These are phyloP conservation scores for Sanghuangporus baumii DNA, from an alignment of 1,284 basidiomycete genomes.

Conservation along the genomic window DNA sequence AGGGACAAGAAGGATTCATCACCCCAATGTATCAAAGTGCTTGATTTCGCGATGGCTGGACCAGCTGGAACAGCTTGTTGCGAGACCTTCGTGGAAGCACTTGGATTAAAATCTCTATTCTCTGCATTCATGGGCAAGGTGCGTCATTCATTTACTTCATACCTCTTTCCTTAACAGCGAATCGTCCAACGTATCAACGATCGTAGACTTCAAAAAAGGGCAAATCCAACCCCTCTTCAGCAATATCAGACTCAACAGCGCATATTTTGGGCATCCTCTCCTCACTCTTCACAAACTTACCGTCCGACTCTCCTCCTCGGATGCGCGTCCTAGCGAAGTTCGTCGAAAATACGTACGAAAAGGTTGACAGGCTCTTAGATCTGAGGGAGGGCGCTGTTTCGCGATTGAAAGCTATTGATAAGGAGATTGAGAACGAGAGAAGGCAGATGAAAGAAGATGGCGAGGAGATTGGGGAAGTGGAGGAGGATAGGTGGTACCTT, in stretches of 20 bases:
- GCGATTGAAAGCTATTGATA: constrained; percentile 55
- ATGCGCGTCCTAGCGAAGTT: constrained; percentile 90
- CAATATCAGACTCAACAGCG: constrained; percentile 62
- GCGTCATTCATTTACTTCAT: constrained; percentile 26
- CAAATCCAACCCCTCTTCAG: constrained; percentile 53
- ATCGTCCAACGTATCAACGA: neutral
- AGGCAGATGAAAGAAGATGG: constrained; percentile 54
- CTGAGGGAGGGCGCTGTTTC: constrained; percentile 66
- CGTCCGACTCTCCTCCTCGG: constrained; percentile 78
- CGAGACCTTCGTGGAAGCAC: constrained; percentile 80
- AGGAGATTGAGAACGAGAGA: constrained; percentile 60
- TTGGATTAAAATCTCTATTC: constrained; percentile 88
- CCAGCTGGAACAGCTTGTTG: constrained; percentile 71
- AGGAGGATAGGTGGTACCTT: constrained; percentile 79
- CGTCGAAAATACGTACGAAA: constrained; percentile 87
- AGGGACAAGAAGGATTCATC: constrained; percentile 82
- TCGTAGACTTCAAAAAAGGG: constrained; percentile 53
- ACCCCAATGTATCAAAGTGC: constrained; percentile 80
- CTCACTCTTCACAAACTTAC: constrained; percentile 85
- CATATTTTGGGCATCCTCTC: constrained; percentile 87
- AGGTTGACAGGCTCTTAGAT: constrained; percentile 89
- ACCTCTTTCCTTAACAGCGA: too few species aligned
- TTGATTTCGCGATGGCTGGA: constrained; percentile 89
- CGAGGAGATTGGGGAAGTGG: constrained; percentile 54
- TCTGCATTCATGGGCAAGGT: constrained; percentile 90